Conservation (phyloP, 2,329 filamentous ascomycete species). For the Trichoderma hamatum region DNA sequence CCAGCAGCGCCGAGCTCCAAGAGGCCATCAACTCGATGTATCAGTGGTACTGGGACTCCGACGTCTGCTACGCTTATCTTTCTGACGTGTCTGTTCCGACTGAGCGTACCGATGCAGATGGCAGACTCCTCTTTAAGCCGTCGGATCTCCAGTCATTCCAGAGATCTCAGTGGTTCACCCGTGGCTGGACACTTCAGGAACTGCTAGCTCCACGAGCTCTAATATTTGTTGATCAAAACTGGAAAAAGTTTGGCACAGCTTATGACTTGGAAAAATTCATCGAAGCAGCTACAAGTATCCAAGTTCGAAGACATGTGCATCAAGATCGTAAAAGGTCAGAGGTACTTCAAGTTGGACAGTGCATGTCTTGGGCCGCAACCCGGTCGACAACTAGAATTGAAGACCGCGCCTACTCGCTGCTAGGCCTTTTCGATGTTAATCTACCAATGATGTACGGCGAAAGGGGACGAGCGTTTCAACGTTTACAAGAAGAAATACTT, state of each 20-base stretch:
- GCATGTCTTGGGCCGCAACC: neutral
- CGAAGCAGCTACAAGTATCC: neutral
- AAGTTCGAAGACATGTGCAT: neutral
- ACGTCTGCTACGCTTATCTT: neutral
- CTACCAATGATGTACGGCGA: neutral
- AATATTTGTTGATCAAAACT: neutral
- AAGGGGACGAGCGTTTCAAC: neutral
- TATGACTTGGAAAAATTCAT: neutral
- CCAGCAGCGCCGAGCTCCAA: neutral
- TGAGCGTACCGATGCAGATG: neutral
- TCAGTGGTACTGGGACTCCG: neutral
- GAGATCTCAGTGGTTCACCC: neutral
- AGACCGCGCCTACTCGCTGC: neutral
- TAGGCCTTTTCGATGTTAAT: neutral
- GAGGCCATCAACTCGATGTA: neutral
- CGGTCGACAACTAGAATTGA: neutral
- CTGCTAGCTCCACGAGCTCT: neutral
- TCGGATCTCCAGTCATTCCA: neutral
- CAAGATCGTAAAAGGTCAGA: neutral
- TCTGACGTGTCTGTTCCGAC: neutral
- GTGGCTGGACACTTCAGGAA: neutral
- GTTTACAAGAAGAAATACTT: neutral
- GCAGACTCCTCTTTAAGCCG: neutral
- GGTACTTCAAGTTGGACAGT: neutral
- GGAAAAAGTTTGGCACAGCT: neutral